Base-by-base conservation (phyloP, 2,329 filamentous ascomycete species). In the Waltergamsia citrina region DNA sequence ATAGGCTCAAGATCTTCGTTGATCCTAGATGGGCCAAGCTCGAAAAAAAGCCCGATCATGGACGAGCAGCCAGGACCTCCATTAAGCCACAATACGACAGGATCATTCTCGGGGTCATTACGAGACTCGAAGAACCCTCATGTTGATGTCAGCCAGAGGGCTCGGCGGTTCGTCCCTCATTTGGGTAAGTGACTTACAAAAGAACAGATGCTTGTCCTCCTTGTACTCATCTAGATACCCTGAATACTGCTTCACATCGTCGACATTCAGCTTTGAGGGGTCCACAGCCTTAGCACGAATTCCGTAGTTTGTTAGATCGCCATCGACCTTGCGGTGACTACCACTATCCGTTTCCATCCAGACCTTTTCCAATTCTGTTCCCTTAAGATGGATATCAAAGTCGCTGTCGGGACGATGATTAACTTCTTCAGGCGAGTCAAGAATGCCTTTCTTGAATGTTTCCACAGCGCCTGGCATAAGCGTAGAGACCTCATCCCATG, bases 91-190 rank as follows among this genome's bases (percentile, higher is more conserved):
- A 95, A 74, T 35, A 96, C 79, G 30, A 96, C 86, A 30, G 92
- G 92, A 58, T 96, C 92, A 53, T 90, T 96, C 74, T 88, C 77
- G 45, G 92, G 90, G 59, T 98, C 88, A 52, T 95, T 95, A 52
- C 92, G 84, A 35, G 90, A 96, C 65, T 98, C 92, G 50, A 98
- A 98, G 78, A 96, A 96, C 92, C 87, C 86, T n/a, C n/a, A n/a
- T 93, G 47, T 12, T 2, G 12, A 9, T n/a, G 20, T 24, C 11
- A 15, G 18, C 4, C 17, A 31, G 7, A 17, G 4, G n/a, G 14
- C 27, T 29, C 27, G 21, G n/a, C 23, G n/a, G 23, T 25, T n/a
- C n/a, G n/a, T n/a, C n/a, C n/a, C n/a, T n/a, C n/a, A n/a, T n/a
- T n/a, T n/a, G n/a, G n/a, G 9, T 12, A 10, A 22, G 4, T n/a